Base-by-base conservation (phyloP, 352 stramenopile species). In the Phytopythium vexans region DNA sequence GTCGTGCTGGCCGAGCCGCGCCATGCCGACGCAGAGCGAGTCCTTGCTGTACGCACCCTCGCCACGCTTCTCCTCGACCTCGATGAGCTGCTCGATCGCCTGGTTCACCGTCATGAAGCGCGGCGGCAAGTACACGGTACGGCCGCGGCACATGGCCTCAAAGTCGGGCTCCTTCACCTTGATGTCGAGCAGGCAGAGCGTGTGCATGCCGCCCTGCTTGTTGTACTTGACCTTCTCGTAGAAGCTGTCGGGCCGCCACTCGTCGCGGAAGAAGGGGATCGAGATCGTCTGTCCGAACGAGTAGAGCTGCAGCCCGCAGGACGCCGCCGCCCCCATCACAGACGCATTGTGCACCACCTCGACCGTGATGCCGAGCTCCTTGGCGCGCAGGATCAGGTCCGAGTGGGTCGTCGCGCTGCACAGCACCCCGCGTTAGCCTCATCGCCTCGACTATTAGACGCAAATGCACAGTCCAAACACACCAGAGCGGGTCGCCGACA, bases 111-210 rank as follows among this genome's bases (percentile, higher is more conserved):
- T 98, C 97, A 99, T 99, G 71, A 97, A 99, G 38, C 96, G 80
- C 42, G 97, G 97, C 42, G 97, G 97, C 56, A 99, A 72, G 68
- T 93, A 99, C 14, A 94, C 77, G 47, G 74, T 95, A 58, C 82
- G 86, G 45, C 92, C 96, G 62, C 93, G 97, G 35, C 82, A 86
- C 88, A 99, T 97, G 49, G 94, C 92, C 31, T 98, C 89, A 66
- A 98, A 99, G 76, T 99, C 96, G 40, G 97, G 97, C 72, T 99
- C 97, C 71, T 99, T 99, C 14, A 99, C 94, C 79, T 99, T 99
- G 69, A 99, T 99, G 70, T 99, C 96, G 11, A 99, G 74, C 33
- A 99, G 68, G 70, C 96, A 99, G 6, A 99, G 83, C 43, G 97
- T 99, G 78, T 99, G 97, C 84, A 99, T 98, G 38, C 94, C 96